Evolutionary conservation across 1,139 yeast genomes (phyloP), one percentile per base, ranked within the genome.

Genomic region (Debaryomyces sp.): DNA sequence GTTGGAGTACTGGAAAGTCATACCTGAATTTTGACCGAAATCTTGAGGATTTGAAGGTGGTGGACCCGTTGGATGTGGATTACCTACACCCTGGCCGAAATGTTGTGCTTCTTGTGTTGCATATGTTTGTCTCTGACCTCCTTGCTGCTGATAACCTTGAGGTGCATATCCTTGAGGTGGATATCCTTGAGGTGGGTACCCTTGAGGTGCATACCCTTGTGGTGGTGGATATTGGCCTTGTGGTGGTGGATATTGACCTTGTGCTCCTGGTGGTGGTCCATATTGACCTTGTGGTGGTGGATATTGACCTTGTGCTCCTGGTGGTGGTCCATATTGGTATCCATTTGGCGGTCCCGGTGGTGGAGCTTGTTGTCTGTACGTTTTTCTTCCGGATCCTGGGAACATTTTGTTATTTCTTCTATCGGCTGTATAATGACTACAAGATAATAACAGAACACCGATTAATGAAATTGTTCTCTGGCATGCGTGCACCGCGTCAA

Each of bases 1-100:
- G 65, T 82, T 82, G 34, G 96, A 89, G 70, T 87, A 88, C 64
- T 84, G 87, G 66, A 71, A 87, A 44, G 73, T 70, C 60, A 63
- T 65, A 23, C 63, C 64, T 18, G 64, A 56, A 47, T 69, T 63
- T 45, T 63, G 66, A 5, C 68, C 65, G 49, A 71, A 70, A 27
- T 62, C 60, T 54, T 72, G 77, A 2, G 72, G 70, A 4, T 64
- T 59, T 21, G 63, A 54, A 9, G 78, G 67, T 36, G 67, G 76
- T 46, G 60, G 57, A 56, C 57, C 56, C 46, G 52, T 15, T 51
- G 61, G 36, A 36, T 46, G 46, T 18, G 42, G 32, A 38, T 37
- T 42, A 44, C 45, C 44, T 33, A 46, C 43, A 21, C 27, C 47
- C 30, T 22, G 27, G 35, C 37, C 40, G 36, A 27, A 40, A 36